Conservation (phyloP, 352 stramenopile species). For the Thalassiosira hispida region DNA sequence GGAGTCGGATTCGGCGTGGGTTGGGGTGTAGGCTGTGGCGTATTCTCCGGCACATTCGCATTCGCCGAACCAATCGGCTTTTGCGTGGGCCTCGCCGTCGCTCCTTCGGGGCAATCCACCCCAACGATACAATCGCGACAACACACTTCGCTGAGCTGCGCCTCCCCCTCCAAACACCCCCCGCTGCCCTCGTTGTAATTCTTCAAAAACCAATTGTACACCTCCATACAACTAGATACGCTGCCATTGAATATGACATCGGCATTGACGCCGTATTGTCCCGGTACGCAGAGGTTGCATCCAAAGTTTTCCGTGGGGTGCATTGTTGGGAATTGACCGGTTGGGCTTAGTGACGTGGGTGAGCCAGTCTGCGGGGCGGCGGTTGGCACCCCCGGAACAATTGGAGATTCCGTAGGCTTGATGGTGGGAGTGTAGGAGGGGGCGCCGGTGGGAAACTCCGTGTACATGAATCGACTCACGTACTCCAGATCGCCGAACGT, state of each 20-base stretch:
- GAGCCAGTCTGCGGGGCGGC: neutral
- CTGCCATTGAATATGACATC: constrained; percentile 54
- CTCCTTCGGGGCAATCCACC: too few relatives aligned
- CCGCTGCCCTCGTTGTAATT: constrained; percentile 46
- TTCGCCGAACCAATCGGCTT: too few relatives aligned
- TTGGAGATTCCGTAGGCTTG: constrained; percentile 34
- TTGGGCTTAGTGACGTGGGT: constrained; percentile 1
- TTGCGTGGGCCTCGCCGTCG: neutral
- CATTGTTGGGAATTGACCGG: neutral
- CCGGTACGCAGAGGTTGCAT: constrained; percentile 56
- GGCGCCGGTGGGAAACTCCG: constrained; percentile 48
- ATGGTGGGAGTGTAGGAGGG: constrained; percentile 27
- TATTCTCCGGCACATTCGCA: too few relatives aligned
- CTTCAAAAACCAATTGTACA: constrained; percentile 62
- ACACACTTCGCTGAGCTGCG: constrained; percentile 41
- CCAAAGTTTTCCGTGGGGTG: constrained; percentile 33
- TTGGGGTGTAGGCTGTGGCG: too few relatives aligned
- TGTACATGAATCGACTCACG: constrained; percentile 53
- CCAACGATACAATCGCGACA: too few relatives aligned
- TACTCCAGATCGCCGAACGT: constrained; percentile 51
- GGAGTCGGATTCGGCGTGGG: neutral
- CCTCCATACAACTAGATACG: constrained; percentile 42
- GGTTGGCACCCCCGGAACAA: constrained; percentile 34
- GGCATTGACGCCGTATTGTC: constrained; percentile 54
- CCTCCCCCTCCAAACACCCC: constrained; percentile 34